Conservation (phyloP, 306 rosid species). For the Parietaria judaica region DNA sequence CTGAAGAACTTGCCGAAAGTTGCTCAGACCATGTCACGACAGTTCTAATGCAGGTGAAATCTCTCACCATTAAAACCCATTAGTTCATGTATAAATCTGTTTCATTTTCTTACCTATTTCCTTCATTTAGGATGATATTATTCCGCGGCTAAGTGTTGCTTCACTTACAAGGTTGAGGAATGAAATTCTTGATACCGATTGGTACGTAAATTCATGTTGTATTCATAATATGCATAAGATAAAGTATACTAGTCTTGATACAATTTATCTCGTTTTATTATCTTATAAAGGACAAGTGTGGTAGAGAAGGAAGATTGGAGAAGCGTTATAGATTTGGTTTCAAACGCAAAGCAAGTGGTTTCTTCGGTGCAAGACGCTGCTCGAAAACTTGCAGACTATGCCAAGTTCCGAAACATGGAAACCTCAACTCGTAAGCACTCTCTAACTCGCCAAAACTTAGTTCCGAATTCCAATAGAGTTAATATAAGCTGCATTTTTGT, state of each 20-base stretch:
- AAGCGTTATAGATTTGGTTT: constrained; percentile 53
- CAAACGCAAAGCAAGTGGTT: constrained; percentile 85
- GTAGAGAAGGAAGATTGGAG: constrained; percentile 86
- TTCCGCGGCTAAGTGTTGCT: constrained; percentile 73
- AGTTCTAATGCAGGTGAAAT: constrained; percentile 86
- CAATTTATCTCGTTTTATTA: constrained; percentile 9
- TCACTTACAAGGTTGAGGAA: constrained; percentile 77
- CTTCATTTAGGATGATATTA: constrained; percentile 68
- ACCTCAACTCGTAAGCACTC: constrained; percentile 12
- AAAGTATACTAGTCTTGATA: constrained; percentile 9
- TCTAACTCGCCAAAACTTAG: no score
- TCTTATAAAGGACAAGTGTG: constrained; percentile 52
- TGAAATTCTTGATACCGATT: constrained; percentile 93
- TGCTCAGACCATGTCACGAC: constrained; percentile 76
- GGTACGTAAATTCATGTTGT: constrained; percentile 45
- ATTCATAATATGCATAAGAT: no score
- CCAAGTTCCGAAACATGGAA: constrained; percentile 51
- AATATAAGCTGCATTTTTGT: no score
- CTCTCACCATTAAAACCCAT: constrained; percentile 18
- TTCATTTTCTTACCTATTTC: constrained; percentile 17
- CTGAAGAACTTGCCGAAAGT: constrained; percentile 74
- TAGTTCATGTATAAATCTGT: constrained; percentile 5
- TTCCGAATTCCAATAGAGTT: no score
- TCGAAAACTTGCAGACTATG: constrained; percentile 64
- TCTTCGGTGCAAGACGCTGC: constrained; percentile 84